These are phyloP conservation scores for Dacryopinax primogenitus DNA, from an alignment of 768 basidiomycete genomes.

Conservation along the genomic window DNA sequence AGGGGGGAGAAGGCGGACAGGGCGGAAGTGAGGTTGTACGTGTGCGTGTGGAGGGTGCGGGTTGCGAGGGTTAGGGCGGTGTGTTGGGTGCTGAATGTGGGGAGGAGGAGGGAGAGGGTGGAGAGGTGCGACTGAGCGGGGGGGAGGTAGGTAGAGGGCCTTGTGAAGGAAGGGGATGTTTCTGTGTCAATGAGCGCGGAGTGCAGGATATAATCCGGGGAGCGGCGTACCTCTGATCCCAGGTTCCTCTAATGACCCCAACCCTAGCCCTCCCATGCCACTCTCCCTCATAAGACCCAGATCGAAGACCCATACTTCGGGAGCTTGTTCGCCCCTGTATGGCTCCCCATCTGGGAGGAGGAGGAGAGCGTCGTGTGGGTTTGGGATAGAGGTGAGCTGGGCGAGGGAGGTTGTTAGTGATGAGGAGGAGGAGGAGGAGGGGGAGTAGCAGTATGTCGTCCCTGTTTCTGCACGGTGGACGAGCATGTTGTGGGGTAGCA, in stretches of 20 bases:
- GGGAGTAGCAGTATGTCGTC: not conserved
- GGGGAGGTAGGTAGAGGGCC: not conserved
- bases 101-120: not conserved
- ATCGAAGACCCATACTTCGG: not conserved
- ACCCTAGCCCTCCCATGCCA: not conserved
- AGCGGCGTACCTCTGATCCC: not conserved
- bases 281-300: not conserved
- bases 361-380: not conserved
- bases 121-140: not conserved
- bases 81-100: not conserved
- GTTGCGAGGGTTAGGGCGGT: not conserved
- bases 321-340: not conserved
- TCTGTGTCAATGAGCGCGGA: not conserved
- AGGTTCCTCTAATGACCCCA: not conserved
- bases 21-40: not conserved
- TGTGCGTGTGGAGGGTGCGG: not conserved
- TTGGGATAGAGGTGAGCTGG: not conserved
- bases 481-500: not conserved
- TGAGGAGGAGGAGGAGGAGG: not conserved
- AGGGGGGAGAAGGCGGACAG: not conserved
- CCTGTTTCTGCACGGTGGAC: not conserved
- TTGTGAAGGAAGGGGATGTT: not conserved
- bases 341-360: not conserved
- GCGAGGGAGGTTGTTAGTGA: not conserved
- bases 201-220: not conserved